Evolutionary conservation across 2,329 filamentous ascomycete species (phyloP).

Genomic region (Harringtonia aguacate): DNA sequence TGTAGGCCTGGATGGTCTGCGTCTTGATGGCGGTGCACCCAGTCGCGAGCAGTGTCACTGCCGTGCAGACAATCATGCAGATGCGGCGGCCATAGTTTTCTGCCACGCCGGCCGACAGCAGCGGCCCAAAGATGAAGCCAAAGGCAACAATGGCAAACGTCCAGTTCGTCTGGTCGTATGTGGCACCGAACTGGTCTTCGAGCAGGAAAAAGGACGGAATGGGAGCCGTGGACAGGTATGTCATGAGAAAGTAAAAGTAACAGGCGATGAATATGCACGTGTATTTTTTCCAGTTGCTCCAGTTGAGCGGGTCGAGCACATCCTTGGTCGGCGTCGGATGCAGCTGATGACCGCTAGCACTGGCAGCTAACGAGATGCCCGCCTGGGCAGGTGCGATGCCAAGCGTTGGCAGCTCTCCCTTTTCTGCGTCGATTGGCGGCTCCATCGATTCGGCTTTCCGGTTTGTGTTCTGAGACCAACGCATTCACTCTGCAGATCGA

Average conservation of each 20-base stretch:
- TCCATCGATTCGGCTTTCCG: no score
- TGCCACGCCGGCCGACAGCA: slow-evolving; percentile 11
- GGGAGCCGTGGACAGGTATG: slow-evolving; percentile 45
- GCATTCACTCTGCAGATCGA: no score
- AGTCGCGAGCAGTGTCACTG: slow-evolving; percentile 21
- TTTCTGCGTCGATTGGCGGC: no score
- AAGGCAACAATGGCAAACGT: slow-evolving; percentile 36
- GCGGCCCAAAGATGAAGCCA: slow-evolving; percentile 38
- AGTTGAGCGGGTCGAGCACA: slow-evolving; percentile 43
- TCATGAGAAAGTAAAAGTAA: slow-evolving; percentile 45
- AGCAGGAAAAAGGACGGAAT: slow-evolving; percentile 41
- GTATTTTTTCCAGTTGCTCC: slow-evolving; percentile 35
- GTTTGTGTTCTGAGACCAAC: no score
- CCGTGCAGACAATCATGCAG: slow-evolving; percentile 32
- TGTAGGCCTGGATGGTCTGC: slow-evolving; percentile 34
- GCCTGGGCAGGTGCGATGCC: no score
- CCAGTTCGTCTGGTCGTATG: slow-evolving; percentile 15
- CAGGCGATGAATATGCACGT: slow-evolving; percentile 39
- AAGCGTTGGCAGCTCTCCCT: no score
- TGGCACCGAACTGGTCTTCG: slow-evolving; percentile 32
- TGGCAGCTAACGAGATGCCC: no score
- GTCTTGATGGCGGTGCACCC: slow-evolving; percentile 21
- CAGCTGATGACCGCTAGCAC: no score
- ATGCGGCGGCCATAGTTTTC: slow-evolving; percentile 42
- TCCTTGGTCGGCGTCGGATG: slow-evolving; percentile 8